Base-by-base conservation (phyloP, 257 asterid genomes). In the Solanum rostratum region DNA sequence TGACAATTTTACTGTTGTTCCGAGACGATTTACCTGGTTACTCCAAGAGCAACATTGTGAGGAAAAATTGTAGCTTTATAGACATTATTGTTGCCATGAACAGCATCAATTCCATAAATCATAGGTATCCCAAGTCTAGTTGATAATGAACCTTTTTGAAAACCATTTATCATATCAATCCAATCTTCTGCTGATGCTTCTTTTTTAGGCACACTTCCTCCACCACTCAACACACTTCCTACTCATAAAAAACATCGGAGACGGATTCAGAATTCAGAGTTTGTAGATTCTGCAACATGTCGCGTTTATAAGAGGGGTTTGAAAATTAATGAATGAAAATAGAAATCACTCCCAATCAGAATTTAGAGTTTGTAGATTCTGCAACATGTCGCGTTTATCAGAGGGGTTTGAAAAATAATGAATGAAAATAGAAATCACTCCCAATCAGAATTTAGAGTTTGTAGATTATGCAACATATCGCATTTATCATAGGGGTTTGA, bases 161-260 rank as follows among this genome's bases (percentile, higher is more conserved):
- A 80, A 27, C 83, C 87, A 80, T 85, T 85, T 83, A 85, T 83
- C 87, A 80, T 85, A 29, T 85, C 87, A 54, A 85, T 78, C 87
- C 87, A 85, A 10, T n/a, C 70, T 65, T 85, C 81, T 0, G 87
- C 62, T 79, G 85, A 53, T 12, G 87, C 87, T 39, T 54, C 70
- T 65, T 41, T 55, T 45, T 20, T 49, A 6, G 87, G 87, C 43
- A 80, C 87, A 57, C 87, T 85, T 33, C 87, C 87, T 52, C 87
- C 87, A 8, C 87, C 87, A 85, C 87, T 80, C 85, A 85, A 68
- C 73, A 85, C 74, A 85, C 87, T 85, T 13, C 87, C 87, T 85
- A 71, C 55, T 65, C 84, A 22, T 46, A 0, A 49, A 37, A 14
- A 13, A 45, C 1, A 66, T 3, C 1, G 2, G 7, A 74, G 3